Conservation (phyloP, 148 eudicot genomes). For the Vaccinium darrowii region DNA sequence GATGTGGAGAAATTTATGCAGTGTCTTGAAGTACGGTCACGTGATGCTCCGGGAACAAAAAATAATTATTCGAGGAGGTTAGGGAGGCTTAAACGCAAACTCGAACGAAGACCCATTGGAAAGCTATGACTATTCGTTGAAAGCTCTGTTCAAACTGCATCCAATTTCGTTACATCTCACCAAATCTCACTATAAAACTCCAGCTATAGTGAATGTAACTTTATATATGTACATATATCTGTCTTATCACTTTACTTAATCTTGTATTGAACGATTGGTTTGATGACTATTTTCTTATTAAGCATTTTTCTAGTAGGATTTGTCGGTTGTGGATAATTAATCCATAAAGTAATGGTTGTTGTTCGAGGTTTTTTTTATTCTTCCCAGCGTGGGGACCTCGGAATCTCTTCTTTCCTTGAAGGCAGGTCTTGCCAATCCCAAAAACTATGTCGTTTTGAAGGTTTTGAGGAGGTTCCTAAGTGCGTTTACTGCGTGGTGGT, state of each 20-base stretch:
- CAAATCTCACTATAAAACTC: conserved; percentile 27
- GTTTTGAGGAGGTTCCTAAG: too few relatives aligned
- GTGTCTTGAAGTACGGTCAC: too few relatives aligned
- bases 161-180: conserved; percentile 26
- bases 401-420: too few relatives aligned
- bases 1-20: too few relatives aligned
- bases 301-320: background rate
- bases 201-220: background rate
- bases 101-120: background rate
- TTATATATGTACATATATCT: background rate
- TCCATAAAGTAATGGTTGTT: background rate
- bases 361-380: background rate
- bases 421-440: too few relatives aligned
- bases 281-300: background rate
- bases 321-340: background rate
- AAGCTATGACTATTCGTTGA: conserved; percentile 13
- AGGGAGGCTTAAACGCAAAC: conserved; percentile 25
- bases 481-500: background rate
- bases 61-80: background rate
- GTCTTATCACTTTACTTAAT: background rate
- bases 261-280: background rate
- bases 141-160: conserved; percentile 23
- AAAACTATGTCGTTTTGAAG: too few relatives aligned
- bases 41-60: too few relatives aligned
- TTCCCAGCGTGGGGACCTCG: too few relatives aligned